phyloP scores from a whole-genome alignment of 352 stramenopile species.

The Phytophthora nicotianae region DNA sequence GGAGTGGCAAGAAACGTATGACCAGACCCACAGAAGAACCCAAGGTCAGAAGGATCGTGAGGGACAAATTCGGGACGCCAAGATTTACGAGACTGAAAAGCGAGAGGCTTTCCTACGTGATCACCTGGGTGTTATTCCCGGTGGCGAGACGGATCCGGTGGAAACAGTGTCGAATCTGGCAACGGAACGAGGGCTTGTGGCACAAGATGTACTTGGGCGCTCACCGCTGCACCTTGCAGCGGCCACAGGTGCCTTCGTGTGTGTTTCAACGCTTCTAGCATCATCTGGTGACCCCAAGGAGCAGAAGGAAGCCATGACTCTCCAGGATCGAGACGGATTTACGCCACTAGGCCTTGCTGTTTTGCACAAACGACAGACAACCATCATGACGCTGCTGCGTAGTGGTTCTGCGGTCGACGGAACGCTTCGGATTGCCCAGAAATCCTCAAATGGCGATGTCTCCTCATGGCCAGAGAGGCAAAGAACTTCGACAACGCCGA shows the following conservation, averaged over 20 bases:
- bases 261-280: conserved; percentile 64
- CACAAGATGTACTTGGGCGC: conserved; percentile 55
- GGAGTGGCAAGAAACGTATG: conserved; percentile 66
- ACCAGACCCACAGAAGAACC: conserved; percentile 39
- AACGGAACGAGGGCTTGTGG: conserved; percentile 43
- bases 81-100: conserved; percentile 54
- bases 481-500: conserved; percentile 8
- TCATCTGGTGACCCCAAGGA: conserved; percentile 22
- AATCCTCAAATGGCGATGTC: neutral
- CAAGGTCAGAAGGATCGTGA: conserved; percentile 37
- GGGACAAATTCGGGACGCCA: conserved; percentile 22
- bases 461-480: conserved; percentile 5
- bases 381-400: conserved; percentile 79
- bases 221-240: conserved; percentile 69
- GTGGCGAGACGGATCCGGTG: conserved; percentile 61
- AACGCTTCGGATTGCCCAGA: conserved; percentile 40
- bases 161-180: conserved; percentile 79
- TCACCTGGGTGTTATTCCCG: conserved; percentile 47
- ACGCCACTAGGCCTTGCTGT: conserved; percentile 66
- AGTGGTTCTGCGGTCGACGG: conserved; percentile 61
- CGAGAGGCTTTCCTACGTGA: conserved; percentile 43
- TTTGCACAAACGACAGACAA: conserved; percentile 64
- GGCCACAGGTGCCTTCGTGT: conserved; percentile 80
- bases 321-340: conserved; percentile 50
- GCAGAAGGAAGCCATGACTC: conserved; percentile 39